These are phyloP conservation scores for Citrus glauca DNA, from an alignment of 345 rosid species.

Conservation along the genomic window DNA sequence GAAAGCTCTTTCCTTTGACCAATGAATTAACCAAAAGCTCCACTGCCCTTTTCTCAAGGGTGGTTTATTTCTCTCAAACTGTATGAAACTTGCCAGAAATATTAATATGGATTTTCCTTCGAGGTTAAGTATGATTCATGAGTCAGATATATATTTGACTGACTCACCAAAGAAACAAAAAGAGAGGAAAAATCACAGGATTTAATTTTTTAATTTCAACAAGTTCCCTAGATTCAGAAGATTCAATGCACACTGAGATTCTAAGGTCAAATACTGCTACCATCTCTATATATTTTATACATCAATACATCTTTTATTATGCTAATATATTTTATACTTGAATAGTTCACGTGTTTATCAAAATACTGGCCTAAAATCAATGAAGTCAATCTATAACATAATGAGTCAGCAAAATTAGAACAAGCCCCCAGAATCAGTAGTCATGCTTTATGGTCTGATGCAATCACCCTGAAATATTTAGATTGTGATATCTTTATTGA, in stretches of 20 bases:
- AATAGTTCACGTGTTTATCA: no score
- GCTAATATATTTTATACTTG: not conserved
- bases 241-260: not conserved
- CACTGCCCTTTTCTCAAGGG: not conserved
- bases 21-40: slow-evolving; percentile 1
- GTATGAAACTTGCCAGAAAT: not conserved
- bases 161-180: not conserved
- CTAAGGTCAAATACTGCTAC: not conserved
- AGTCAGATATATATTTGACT: no score
- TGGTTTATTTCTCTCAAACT: not conserved
- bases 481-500: slow-evolving; percentile 1
- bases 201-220: not conserved
- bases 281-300: no score
- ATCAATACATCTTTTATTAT: not conserved
- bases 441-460: not conserved
- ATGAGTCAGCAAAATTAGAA: not conserved
- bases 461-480: slow-evolving; percentile 16
- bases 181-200: not conserved
- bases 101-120: not conserved
- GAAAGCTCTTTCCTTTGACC: slow-evolving; percentile 10
- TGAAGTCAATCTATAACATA: no score
- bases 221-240: not conserved
- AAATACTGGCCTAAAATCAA: no score
- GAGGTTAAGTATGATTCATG: not conserved
- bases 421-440: not conserved